Evolutionary conservation across 352 stramenopile species (phyloP).

Genomic region (Phytophthora litchii): DNA sequence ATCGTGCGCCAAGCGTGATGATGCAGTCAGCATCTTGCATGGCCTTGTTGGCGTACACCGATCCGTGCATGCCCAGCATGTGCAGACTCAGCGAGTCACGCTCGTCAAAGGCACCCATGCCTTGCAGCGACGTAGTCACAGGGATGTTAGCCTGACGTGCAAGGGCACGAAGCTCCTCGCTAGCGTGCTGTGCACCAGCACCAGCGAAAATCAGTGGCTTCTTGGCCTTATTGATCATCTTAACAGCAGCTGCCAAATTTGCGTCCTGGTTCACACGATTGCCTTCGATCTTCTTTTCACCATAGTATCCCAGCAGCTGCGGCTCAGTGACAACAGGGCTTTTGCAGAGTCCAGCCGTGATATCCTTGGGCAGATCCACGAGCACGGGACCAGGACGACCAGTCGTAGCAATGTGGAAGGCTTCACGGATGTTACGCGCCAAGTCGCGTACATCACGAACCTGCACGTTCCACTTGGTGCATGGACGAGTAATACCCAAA

Average conservation of each 20-base stretch:
- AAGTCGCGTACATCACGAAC: constrained; percentile 96
- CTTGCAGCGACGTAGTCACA: constrained; percentile 94
- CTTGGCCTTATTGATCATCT: constrained; percentile 94
- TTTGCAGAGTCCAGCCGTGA: constrained; percentile 85
- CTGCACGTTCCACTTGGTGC: constrained; percentile 97
- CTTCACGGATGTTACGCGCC: constrained; percentile 94
- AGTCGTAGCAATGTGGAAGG: constrained; percentile 95
- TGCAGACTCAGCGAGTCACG: constrained; percentile 93
- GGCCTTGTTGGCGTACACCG: constrained; percentile 96
- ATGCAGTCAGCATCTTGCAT: constrained; percentile 96
- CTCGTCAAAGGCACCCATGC: constrained; percentile 95
- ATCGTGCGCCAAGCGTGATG: constrained; percentile 94
- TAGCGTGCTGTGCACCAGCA: constrained; percentile 88
- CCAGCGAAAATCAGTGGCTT: constrained; percentile 96
- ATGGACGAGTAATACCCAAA: constrained; percentile 87
- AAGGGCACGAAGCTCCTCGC: constrained; percentile 90
- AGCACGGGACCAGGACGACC: constrained; percentile 94
- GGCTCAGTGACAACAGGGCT: constrained; percentile 72
- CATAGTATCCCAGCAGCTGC: constrained; percentile 87
- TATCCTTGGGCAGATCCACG: constrained; percentile 96
- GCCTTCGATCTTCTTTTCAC: constrained; percentile 79
- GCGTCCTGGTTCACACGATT: constrained; percentile 84
- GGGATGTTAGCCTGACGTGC: constrained; percentile 94
- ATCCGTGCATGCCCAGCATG: constrained; percentile 98
- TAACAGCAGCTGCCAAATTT: constrained; percentile 71